These are phyloP conservation scores for Venturia aucupariae DNA, from an alignment of 2,329 filamentous ascomycete species.

Conservation along the genomic window DNA sequence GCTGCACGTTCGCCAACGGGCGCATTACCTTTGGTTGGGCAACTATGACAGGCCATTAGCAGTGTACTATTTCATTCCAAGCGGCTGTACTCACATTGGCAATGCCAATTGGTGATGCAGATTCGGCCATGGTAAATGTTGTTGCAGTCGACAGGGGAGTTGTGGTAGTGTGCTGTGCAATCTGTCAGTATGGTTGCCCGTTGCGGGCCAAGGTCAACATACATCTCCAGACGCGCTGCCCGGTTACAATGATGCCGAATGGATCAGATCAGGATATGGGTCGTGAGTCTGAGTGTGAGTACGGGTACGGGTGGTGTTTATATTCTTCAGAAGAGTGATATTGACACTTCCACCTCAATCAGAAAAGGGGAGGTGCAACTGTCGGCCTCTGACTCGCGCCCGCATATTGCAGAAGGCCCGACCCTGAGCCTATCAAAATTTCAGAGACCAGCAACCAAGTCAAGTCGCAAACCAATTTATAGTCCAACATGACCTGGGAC, in stretches of 20 bases:
- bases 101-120: slow-evolving; percentile 61
- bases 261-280: not conserved
- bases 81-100: slow-evolving; percentile 51
- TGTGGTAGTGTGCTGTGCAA: slow-evolving; percentile 1
- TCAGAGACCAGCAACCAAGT: not conserved
- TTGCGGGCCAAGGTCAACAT: not conserved
- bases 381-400: not conserved
- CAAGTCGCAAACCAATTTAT: not conserved
- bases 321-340: not conserved
- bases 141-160: slow-evolving; percentile 6
- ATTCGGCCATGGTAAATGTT: slow-evolving; percentile 48
- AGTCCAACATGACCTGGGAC: not conserved
- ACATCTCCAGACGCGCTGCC: not conserved
- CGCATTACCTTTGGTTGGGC: slow-evolving; percentile 57
- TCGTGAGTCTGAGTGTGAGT: not conserved
- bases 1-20: slow-evolving; percentile 15
- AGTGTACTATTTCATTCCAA: not conserved
- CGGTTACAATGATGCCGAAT: not conserved
- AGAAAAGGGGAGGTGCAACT: not conserved
- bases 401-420: not conserved
- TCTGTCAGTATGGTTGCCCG: not conserved
- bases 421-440: slow-evolving; percentile 7
- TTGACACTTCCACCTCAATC: not conserved
- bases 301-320: not conserved
- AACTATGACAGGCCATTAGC: slow-evolving; percentile 40